Evolutionary conservation across 139 green algal genomes (phyloP).

Genomic region (Chlorella sp.): DNA sequence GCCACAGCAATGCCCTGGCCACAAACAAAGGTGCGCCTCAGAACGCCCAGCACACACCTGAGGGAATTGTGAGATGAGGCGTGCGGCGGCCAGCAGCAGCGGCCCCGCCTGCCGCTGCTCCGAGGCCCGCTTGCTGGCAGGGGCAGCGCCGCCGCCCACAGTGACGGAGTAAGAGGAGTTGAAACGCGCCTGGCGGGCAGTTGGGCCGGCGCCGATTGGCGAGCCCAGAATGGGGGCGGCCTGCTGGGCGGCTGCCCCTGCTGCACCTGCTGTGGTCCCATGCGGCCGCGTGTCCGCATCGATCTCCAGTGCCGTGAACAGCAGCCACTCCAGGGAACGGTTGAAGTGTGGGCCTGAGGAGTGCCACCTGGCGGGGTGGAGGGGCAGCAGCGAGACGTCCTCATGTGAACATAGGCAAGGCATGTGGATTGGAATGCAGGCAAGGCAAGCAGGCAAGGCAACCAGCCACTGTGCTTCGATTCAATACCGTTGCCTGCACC

Average conservation of each 20-base stretch:
- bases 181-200: slow-evolving; percentile 22
- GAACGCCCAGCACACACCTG: too few relatives aligned
- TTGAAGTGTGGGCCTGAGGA: slow-evolving; percentile 82
- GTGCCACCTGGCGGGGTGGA: slow-evolving; percentile 13
- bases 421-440: too few relatives aligned
- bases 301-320: slow-evolving; percentile 93
- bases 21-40: too few relatives aligned
- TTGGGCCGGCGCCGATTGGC: not conserved
- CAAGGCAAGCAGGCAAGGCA: too few relatives aligned
- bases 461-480: too few relatives aligned
- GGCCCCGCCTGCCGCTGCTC: slow-evolving; percentile 42
- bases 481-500: too few relatives aligned
- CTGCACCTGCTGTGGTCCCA: not conserved
- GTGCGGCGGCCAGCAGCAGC: slow-evolving; percentile 75
- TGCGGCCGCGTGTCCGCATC: slow-evolving; percentile 54
- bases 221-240: too few relatives aligned
- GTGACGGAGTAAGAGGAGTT: slow-evolving; percentile 17
- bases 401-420: too few relatives aligned
- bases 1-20: too few relatives aligned
- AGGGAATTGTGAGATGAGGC: slow-evolving; percentile 85
- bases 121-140: not conserved
- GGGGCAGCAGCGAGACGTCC: too few relatives aligned
- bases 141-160: not conserved
- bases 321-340: slow-evolving; percentile 95
- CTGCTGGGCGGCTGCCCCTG: not conserved